Evolutionary conservation across 2,329 filamentous ascomycete species (phyloP).

Genomic region (Fusarium sp.): DNA sequence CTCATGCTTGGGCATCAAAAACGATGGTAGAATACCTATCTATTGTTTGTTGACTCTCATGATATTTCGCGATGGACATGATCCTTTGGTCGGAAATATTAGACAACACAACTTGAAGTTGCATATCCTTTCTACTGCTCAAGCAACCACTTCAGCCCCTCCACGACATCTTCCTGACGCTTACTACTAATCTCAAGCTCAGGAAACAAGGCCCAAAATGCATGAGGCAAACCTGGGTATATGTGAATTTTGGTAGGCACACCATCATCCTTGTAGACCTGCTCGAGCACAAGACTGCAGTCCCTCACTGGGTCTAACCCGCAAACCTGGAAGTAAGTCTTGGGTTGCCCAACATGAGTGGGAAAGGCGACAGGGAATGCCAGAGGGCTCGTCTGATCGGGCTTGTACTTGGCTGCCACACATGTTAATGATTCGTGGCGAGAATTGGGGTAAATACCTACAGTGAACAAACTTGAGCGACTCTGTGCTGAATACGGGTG

Average conservation of each 20-base stretch:
- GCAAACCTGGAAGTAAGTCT: constrained; percentile 47
- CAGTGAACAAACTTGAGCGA: constrained; percentile 40
- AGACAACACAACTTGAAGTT: neutral
- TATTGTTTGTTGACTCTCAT: neutral
- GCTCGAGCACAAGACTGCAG: constrained; percentile 43
- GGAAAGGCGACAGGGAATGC: constrained; percentile 40
- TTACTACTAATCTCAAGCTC: constrained; percentile 35
- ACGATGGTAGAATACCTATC: neutral
- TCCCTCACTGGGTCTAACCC: constrained; percentile 46
- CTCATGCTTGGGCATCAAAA: neutral
- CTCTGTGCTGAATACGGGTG: constrained; percentile 37
- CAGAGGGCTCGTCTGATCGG: constrained; percentile 36
- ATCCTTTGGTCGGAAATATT: too few relatives aligned
- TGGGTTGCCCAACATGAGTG: constrained; percentile 38
- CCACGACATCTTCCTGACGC: constrained; percentile 32
- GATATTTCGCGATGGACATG: neutral
- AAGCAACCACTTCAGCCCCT: constrained; percentile 42
- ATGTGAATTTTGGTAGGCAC: constrained; percentile 43
- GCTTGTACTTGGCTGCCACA: constrained; percentile 40
- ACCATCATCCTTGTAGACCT: constrained; percentile 42
- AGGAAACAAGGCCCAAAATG: constrained; percentile 43
- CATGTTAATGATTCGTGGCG: neutral
- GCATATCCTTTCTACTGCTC: neutral
- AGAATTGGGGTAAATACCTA: neutral
- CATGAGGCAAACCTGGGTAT: constrained; percentile 45